A percentile compares a stretch with the other conserved stretches of the same genome.
Evolutionary conservation across 2,329 filamentous ascomycete genomes (phyloP).

Genomic region (Chrysosporium keratinophilum): DNA sequence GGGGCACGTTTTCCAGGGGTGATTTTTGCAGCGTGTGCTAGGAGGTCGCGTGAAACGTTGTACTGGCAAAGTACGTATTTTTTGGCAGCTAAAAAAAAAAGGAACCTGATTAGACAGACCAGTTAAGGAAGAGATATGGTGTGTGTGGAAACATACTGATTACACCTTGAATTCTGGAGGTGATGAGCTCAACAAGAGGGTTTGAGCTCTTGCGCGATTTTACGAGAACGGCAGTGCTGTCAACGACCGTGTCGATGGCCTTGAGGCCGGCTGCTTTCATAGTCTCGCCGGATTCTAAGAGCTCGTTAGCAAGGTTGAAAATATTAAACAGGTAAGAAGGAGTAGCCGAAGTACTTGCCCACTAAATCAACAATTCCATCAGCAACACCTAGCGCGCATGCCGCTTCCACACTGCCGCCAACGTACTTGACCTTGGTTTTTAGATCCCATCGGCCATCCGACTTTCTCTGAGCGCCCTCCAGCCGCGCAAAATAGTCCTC

Average conservation of each 20-base stretch:
- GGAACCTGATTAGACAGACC: constrained; percentile 7
- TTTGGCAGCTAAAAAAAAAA: constrained; percentile 55
- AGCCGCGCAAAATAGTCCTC: constrained; percentile 73
- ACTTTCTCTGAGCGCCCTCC: constrained; percentile 44
- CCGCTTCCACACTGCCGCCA: constrained; percentile 92
- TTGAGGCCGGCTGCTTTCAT: constrained; percentile 93
- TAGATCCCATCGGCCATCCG: constrained; percentile 43
- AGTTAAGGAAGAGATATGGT: neutral
- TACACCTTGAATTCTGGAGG: constrained; percentile 78
- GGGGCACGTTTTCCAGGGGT: constrained; percentile 91
- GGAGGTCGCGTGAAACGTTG: constrained; percentile 66
- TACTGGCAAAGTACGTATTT: constrained; percentile 92
- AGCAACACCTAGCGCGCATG: constrained; percentile 87
- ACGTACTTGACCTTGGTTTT: constrained; percentile 86
- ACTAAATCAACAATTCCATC: constrained; percentile 97
- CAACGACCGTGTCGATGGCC: constrained; percentile 85
- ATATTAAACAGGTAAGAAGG: neutral
- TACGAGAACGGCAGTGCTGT: constrained; percentile 80
- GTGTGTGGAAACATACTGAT: constrained; percentile 49
- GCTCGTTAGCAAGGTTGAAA: neutral
- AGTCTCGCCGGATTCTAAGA: constrained; percentile 84
- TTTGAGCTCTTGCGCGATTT: constrained; percentile 78
- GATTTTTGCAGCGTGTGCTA: constrained; percentile 60
- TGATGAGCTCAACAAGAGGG: constrained; percentile 71
- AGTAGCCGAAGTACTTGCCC: constrained; percentile 48